phyloP scores from a whole-genome alignment of 2,329 filamentous ascomycete species.

The Fusarium sp. region DNA sequence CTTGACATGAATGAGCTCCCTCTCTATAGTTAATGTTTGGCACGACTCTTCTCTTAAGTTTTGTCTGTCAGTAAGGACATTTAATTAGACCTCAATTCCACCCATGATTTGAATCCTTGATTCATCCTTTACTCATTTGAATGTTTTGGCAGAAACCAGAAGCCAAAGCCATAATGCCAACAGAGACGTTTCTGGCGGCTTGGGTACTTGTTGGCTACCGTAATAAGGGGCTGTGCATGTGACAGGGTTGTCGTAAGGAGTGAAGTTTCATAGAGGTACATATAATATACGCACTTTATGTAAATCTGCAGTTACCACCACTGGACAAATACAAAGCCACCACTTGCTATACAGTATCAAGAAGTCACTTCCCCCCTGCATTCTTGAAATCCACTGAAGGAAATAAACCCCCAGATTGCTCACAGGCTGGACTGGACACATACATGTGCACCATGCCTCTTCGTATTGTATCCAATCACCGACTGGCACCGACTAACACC shows the following conservation, averaged over 20 bases:
- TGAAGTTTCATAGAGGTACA: not conserved
- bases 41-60: too few relatives aligned
- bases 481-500: slow-evolving; percentile 4
- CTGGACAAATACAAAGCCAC: not conserved
- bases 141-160: too few relatives aligned
- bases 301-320: not conserved
- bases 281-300: not conserved
- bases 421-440: not conserved
- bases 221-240: not conserved
- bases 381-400: not conserved
- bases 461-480: slow-evolving; percentile 1
- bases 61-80: too few relatives aligned
- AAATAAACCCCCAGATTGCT: not conserved
- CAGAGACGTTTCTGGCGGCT: too few relatives aligned
- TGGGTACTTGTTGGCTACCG: not conserved
- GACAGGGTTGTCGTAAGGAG: not conserved
- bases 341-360: slow-evolving; percentile 1
- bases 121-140: too few relatives aligned
- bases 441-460: not conserved
- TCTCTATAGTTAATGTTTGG: too few relatives aligned
- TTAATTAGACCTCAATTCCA: too few relatives aligned
- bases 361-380: not conserved
- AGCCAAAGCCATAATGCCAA: too few relatives aligned
- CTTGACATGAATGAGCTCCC: too few relatives aligned
- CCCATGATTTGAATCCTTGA: too few relatives aligned